A percentile compares a stretch with the other conserved stretches of the same genome.
phyloP scores from a whole-genome alignment of 176 grass and related monocot genomes.

The Oryza nivara region DNA sequence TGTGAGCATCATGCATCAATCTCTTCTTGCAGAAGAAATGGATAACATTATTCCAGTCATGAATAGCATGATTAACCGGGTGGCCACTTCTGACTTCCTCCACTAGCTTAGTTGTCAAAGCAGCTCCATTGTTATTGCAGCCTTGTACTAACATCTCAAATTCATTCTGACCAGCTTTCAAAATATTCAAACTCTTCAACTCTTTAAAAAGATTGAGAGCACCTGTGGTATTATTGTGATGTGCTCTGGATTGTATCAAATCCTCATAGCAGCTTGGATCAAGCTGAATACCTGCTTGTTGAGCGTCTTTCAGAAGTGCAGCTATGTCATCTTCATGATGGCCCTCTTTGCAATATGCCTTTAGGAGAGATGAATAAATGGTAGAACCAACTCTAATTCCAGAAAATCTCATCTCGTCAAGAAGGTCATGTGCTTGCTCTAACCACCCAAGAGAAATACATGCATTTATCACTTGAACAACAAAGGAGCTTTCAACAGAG shows the following conservation, averaged over 20 bases:
- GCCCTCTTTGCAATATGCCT: slow-evolving; percentile 75
- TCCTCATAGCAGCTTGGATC: slow-evolving; percentile 67
- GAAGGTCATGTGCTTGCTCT: slow-evolving; percentile 87
- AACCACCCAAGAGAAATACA: slow-evolving; percentile 80
- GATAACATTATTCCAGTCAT: slow-evolving; percentile 93
- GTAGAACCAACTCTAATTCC: slow-evolving; percentile 78
- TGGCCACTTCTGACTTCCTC: slow-evolving; percentile 74
- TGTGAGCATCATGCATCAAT: slow-evolving; percentile 88
- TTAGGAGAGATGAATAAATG: slow-evolving; percentile 77
- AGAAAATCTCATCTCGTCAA: slow-evolving; percentile 93
- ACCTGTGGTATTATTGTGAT: slow-evolving; percentile 55
- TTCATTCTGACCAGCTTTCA: slow-evolving; percentile 50
- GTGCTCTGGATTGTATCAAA: slow-evolving; percentile 66
- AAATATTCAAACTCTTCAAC: slow-evolving; percentile 64
- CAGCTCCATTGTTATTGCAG: slow-evolving; percentile 43
- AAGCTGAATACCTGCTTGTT: slow-evolving; percentile 74
- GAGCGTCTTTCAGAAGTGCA: slow-evolving; percentile 75
- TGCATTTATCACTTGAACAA: slow-evolving; percentile 85
- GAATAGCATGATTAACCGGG: slow-evolving; percentile 59
- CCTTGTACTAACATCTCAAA: slow-evolving; percentile 54
- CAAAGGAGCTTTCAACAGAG: slow-evolving; percentile 65
- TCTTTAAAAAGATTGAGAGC: slow-evolving; percentile 66
- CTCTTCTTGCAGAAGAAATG: slow-evolving; percentile 97
- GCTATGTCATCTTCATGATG: slow-evolving; percentile 63
- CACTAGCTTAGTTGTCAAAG: slow-evolving; percentile 67